Percentiles rank a stretch among this genome's conserved stretches.
Conservation (phyloP, 73 alveolate species). For the Breviolum minutum region DNA sequence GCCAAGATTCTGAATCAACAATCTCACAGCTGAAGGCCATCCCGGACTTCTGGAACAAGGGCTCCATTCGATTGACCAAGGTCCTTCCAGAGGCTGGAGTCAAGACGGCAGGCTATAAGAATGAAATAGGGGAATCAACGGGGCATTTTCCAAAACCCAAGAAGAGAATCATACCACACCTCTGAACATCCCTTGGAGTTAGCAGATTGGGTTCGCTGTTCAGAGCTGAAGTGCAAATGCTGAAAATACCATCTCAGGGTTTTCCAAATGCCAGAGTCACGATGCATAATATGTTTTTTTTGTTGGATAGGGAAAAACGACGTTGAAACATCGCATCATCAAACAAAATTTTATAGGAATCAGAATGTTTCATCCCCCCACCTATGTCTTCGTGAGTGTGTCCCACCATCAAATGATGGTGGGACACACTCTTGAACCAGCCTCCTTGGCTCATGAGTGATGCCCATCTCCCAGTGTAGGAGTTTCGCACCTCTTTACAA, state of each 20-base stretch:
- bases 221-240: not conserved
- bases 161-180: not conserved
- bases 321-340: not conserved
- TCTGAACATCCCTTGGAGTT: slow-evolving; percentile 7
- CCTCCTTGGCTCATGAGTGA: not conserved
- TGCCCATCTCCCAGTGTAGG: not conserved
- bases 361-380: not conserved
- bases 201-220: not conserved
- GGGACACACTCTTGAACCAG: not conserved
- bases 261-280: not conserved
- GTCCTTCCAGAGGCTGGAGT: not conserved
- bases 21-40: not conserved
- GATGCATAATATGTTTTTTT: not conserved
- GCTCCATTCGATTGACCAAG: not conserved
- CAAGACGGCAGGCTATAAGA: not conserved
- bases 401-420: slow-evolving; percentile 40
- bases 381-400: slow-evolving; percentile 68
- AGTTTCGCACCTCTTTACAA: not conserved
- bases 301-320: too few relatives aligned
- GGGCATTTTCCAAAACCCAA: not conserved
- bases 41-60: not conserved
- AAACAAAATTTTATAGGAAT: not conserved
- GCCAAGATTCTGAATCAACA: slow-evolving; percentile 21
- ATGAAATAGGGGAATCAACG: not conserved
- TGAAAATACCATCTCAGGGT: slow-evolving; percentile 34